Percentiles rank a stretch among this genome's conserved stretches.
These are phyloP conservation scores for Fusarium neocosmosporiellum DNA, from an alignment of 2,329 filamentous ascomycete species.

Conservation along the genomic window DNA sequence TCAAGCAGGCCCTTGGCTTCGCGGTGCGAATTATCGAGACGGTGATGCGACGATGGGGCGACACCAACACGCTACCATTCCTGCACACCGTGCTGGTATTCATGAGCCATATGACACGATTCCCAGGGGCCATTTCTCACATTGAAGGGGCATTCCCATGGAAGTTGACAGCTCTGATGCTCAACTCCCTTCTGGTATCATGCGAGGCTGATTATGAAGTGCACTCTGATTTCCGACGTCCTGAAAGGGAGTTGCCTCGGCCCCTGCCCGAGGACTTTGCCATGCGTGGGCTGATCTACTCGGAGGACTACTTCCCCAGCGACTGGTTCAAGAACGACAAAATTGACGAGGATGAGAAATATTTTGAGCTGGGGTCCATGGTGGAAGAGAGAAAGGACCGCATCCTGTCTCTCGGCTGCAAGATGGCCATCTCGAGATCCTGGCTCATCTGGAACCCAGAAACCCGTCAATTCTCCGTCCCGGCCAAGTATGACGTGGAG, in stretches of 20 bases:
- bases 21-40: slow-evolving; percentile 57
- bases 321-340: slow-evolving; percentile 69
- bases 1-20: slow-evolving; percentile 54
- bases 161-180: slow-evolving; percentile 53
- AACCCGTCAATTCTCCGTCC: slow-evolving; percentile 53
- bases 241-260: slow-evolving; percentile 55
- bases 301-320: slow-evolving; percentile 66
- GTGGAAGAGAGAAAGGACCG: slow-evolving; percentile 67
- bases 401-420: slow-evolving; percentile 67
- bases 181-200: slow-evolving; percentile 51
- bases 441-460: slow-evolving; percentile 60
- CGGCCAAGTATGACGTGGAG: slow-evolving; percentile 49
- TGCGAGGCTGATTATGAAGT: slow-evolving; percentile 50
- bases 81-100: slow-evolving; percentile 73
- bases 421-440: slow-evolving; percentile 54
- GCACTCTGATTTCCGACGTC: slow-evolving; percentile 59
- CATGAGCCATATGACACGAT: slow-evolving; percentile 58
- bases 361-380: slow-evolving; percentile 71
- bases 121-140: slow-evolving; percentile 55
- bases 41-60: slow-evolving; percentile 63
- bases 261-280: slow-evolving; percentile 78
- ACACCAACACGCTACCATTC: slow-evolving; percentile 70
- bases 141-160: slow-evolving; percentile 64
- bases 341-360: slow-evolving; percentile 75
- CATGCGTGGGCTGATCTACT: slow-evolving; percentile 72